Base-by-base conservation (phyloP, 768 basidiomycete species). In the Chalciporus sphaerocephalus region DNA sequence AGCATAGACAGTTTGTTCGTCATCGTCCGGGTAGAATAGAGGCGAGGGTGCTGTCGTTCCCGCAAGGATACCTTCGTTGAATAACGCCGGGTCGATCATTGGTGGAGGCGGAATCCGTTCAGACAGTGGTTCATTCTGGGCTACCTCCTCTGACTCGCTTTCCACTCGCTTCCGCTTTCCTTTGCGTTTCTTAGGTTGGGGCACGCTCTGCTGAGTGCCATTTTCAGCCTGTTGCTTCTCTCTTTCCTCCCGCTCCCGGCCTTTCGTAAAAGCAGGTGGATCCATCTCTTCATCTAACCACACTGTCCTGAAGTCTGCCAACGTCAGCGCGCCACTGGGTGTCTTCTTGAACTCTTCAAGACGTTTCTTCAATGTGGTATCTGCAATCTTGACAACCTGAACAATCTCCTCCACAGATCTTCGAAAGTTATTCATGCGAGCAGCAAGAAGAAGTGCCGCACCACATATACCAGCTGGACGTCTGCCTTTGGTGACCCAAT, bases 311-410 rank as follows among this genome's bases (percentile, higher is more conserved):
- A 94, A 97, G 65, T 97, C 92, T 11, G 83, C 83, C 41, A 99
- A 71, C 2, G 92, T 94, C 57, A 97, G 68, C 28, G 76, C 74
- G 11, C 90, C 92, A 57, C 87, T 91, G 0, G 86, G 83, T 2
- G 93, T 97, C 54, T 79, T 81, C 61, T 85, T 90, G 74, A 99
- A 99, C 69, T 99, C 96, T 20, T 93, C 88, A 13, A 99, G 71
- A 15, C 96, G 80, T 66, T 95, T 97, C 69, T 85, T 83, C 34
- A 99, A 68, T 4, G 96, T 99, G 10, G 83, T 85, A 58, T 97
- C 93, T n/a, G 93, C 92, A 54, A 97, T 96, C 69, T 98, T 99
- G 54, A 98, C 96, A 13, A 99, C 93, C 61, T 99, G 96, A 16
- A 97, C 93, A 38, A 99, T 88, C 66, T 99, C 96, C 60, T 94